Evolutionary conservation across 2,329 filamentous ascomycete genomes (phyloP), one percentile per base, ranked within the genome.

Genomic region (Moelleriella libera): DNA sequence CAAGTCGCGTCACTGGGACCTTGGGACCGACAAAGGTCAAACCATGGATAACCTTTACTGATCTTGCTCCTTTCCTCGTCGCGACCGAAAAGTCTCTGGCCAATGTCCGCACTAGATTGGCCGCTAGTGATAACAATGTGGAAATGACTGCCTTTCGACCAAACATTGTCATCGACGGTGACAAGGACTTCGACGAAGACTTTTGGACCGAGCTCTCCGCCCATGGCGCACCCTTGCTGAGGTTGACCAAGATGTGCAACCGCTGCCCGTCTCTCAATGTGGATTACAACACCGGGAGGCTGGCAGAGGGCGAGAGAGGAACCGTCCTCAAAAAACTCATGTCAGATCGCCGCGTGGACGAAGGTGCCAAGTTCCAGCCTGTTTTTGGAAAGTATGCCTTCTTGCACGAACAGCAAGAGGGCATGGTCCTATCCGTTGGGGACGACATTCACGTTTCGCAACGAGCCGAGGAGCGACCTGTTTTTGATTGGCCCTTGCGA

Each of bases 351-450:
- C 72, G 83, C 48, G 82, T 88, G 6, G 84, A 89, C 57, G 52
- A 60, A n/a, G 84, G 84, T 0, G 68, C 68, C 34, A 83, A 78
- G 58, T 86, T 77, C 60, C 76, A 73, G 50, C 83, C 84, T 10
- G 70, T 85, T 7, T 88, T 88, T 68, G 84, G 84, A 8, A 70
- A 83, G 43, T 88, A 88, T 63, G 81, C 73, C 0, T 87, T 86
- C 58, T 61, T 83, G 5, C 54, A 52, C 21, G 52, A 55, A 10
- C 50, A 48, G 7, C 43, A 53, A 9, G 52, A 52, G 6, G 54
- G 56, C 21, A 52, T 61, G 12, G 56, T 57, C 44, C 62, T 83
- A 45, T 61, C 60, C 2, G 69, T 82, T 37, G 78, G 79, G 1
- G 74, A 83, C 60, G 64, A 71, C 43, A 70, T 82, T 50, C 55